These are phyloP conservation scores for Globisporangium viniferum DNA, from an alignment of 352 stramenopile species.

Conservation along the genomic window DNA sequence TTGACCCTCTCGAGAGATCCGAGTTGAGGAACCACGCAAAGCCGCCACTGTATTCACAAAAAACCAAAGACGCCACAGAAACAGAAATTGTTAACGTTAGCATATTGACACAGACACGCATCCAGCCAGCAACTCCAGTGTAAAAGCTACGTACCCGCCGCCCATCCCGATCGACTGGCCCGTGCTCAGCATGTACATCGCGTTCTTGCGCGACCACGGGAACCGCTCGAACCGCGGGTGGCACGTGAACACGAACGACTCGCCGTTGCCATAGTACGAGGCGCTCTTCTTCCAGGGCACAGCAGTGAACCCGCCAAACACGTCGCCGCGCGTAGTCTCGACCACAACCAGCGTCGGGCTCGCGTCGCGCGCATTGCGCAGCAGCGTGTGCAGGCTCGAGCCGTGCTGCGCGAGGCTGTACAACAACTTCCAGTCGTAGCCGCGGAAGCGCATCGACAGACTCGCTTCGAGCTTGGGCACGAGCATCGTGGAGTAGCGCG, in stretches of 20 bases:
- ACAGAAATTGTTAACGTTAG: neutral
- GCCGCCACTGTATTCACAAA: constrained; percentile 27
- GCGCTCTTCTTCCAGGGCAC: constrained; percentile 40
- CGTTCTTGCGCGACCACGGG: constrained; percentile 54
- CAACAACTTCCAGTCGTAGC: constrained; percentile 66
- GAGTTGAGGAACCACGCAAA: constrained; percentile 72
- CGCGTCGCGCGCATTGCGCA: constrained; percentile 37
- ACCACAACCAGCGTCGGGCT: constrained; percentile 54
- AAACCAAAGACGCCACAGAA: neutral
- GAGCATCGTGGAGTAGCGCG: constrained; percentile 31
- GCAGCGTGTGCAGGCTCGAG: constrained; percentile 60
- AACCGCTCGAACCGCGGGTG: constrained; percentile 58
- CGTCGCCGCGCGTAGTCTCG: constrained; percentile 55
- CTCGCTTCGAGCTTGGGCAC: constrained; percentile 62
- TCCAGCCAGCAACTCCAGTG: neutral
- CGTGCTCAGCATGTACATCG: constrained; percentile 76
- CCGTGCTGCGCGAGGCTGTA: constrained; percentile 66
- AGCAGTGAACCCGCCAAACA: constrained; percentile 62
- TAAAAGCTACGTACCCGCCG: constrained; percentile 42
- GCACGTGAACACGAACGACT: constrained; percentile 74
- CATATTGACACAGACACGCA: neutral
- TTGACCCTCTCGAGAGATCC: constrained; percentile 59
- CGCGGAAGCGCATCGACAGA: constrained; percentile 40
- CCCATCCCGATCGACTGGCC: constrained; percentile 69
- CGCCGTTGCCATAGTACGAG: constrained; percentile 70